These are phyloP conservation scores for Talaromyces nanjingensis DNA, from an alignment of 495 filamentous ascomycete species.

Conservation along the genomic window DNA sequence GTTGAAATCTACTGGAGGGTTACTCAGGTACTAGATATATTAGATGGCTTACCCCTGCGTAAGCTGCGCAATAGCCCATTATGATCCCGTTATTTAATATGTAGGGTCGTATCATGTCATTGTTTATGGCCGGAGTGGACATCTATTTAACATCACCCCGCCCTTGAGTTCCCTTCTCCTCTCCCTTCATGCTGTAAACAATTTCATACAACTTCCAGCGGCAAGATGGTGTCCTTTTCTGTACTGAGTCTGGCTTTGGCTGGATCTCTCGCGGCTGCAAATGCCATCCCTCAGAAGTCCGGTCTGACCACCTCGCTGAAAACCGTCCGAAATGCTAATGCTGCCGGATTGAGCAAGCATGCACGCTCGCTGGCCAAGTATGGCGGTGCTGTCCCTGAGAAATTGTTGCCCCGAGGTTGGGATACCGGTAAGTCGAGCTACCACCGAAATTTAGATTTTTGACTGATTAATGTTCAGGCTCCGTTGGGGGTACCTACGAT, in stretches of 20 bases:
- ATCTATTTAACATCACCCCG: no score
- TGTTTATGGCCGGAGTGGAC: no score
- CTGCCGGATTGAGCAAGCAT: background rate
- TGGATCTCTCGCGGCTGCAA: background rate
- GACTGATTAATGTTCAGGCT: background rate
- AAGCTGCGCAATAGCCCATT: no score
- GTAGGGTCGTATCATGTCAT: no score
- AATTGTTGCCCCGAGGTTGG: background rate
- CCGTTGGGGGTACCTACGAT: background rate
- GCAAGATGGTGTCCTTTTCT: background rate
- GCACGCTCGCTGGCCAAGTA: background rate
- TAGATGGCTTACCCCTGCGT: no score
- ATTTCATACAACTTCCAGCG: no score
- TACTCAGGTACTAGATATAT: no score
- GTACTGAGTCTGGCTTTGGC: background rate
- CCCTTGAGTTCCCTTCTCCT: no score
- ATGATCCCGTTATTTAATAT: no score
- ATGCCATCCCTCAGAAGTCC: background rate
- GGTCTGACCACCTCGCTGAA: slow-evolving; percentile 6
- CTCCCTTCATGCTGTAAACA: no score
- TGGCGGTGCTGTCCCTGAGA: background rate
- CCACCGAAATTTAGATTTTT: background rate
- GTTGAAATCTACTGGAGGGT: background rate
- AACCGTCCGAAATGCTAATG: background rate
- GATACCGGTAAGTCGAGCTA: background rate